Percentiles rank a stretch among this genome's conserved stretches.
These are phyloP conservation scores for Candida silvicultrix DNA, from an alignment of 805 yeast genomes.

Conservation along the genomic window DNA sequence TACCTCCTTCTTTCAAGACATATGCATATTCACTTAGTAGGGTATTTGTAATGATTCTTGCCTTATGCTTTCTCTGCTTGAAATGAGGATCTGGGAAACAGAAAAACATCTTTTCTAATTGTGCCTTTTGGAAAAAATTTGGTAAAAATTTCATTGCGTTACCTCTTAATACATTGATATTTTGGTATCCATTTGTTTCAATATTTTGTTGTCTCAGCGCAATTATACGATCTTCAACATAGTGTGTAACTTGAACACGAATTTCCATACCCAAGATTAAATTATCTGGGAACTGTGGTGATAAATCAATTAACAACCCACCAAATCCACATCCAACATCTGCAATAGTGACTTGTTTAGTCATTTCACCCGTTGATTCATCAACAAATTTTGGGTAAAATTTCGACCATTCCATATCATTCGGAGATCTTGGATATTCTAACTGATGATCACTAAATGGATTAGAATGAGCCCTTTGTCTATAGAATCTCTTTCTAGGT, in stretches of 20 bases:
- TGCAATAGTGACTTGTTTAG: constrained; percentile 71
- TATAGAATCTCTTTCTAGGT: constrained; percentile 81
- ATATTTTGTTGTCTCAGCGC: constrained; percentile 58
- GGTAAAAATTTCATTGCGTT: constrained; percentile 98
- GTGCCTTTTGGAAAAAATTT: constrained; percentile 80
- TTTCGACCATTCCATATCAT: constrained; percentile 79
- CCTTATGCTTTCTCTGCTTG: constrained; percentile 95
- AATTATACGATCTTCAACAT: constrained; percentile 90
- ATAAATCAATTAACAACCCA: constrained; percentile 75
- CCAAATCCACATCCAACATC: constrained; percentile 99
- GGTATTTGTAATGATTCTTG: constrained; percentile 89
- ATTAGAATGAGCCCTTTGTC: constrained; percentile 97
- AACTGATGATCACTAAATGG: constrained; percentile 94
- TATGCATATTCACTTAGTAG: constrained; percentile 88
- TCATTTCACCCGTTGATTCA: constrained; percentile 33
- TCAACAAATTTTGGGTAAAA: constrained; percentile 60
- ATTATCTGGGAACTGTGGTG: constrained; percentile 68
- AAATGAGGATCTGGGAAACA: constrained; percentile 99
- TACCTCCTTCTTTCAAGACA: constrained; percentile 79
- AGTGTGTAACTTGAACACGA: constrained; percentile 94
- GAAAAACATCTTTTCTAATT: constrained; percentile 86
- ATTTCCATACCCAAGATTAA: constrained; percentile 94
- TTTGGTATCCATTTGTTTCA: constrained; percentile 51
- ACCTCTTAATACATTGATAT: constrained; percentile 85
- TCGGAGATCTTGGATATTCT: constrained; percentile 81